phyloP scores from a whole-genome alignment of 2,329 filamentous ascomycete genomes.

The Zalaria obscura region DNA sequence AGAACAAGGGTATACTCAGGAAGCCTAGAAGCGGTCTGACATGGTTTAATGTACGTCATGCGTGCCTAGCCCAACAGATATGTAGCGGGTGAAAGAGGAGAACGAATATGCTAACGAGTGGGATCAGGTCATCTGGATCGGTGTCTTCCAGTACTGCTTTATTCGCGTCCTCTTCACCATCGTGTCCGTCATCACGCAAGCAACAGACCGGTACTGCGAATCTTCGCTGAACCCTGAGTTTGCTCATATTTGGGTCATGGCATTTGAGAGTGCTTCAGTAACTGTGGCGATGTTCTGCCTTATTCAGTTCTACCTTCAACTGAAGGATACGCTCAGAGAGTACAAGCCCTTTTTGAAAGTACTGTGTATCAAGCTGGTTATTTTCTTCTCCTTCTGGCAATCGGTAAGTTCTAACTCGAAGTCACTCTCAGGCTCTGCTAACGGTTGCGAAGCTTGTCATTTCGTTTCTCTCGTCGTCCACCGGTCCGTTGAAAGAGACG shows the following conservation, averaged over 20 bases:
- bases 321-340: conserved; percentile 51
- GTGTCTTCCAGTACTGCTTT: conserved; percentile 76
- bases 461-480: conserved; percentile 45
- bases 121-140: conserved; percentile 55
- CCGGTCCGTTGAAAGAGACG: conserved; percentile 49
- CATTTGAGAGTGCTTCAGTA: conserved; percentile 57
- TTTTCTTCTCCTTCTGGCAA: conserved; percentile 89
- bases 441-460: conserved; percentile 35
- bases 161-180: conserved; percentile 68
- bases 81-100: background rate
- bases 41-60: conserved; percentile 59
- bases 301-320: conserved; percentile 73
- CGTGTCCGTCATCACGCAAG: conserved; percentile 59
- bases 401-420: conserved; percentile 24
- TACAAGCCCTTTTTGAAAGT: conserved; percentile 69
- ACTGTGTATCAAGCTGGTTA: conserved; percentile 75
- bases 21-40: conserved; percentile 70
- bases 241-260: conserved; percentile 70
- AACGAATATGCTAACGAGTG: conserved; percentile 9
- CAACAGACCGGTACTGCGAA: conserved; percentile 59
- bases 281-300: conserved; percentile 79
- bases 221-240: conserved; percentile 64
- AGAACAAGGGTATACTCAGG: conserved; percentile 51
- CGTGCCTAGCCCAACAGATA: no score
- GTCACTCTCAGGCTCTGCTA: conserved; percentile 4